These are phyloP conservation scores for Aspergillus eucalypticola DNA, from an alignment of 2,329 filamentous ascomycete species.

Conservation along the genomic window DNA sequence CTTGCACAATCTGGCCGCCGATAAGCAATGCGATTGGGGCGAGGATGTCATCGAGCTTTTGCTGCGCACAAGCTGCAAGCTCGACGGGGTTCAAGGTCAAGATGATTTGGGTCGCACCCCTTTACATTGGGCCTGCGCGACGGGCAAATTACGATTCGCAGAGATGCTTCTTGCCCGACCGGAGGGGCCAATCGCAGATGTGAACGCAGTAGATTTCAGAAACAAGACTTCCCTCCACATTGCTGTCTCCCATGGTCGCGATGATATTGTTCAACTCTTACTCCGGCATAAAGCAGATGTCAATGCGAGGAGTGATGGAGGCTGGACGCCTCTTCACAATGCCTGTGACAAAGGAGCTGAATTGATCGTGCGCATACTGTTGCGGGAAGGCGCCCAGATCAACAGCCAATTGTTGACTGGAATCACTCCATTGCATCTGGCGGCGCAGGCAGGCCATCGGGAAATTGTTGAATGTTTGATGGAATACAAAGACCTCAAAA, in stretches of 20 bases:
- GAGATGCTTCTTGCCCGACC: constrained; percentile 47
- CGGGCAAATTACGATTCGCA: constrained; percentile 54
- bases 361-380: constrained; percentile 47
- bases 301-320: constrained; percentile 52
- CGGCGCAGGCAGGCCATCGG: constrained; percentile 41
- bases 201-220: constrained; percentile 45
- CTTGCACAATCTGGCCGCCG: constrained; percentile 48
- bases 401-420: constrained; percentile 43
- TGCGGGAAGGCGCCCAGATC: constrained; percentile 39
- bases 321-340: constrained; percentile 57
- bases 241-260: constrained; percentile 47
- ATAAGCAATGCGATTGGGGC: constrained; percentile 51
- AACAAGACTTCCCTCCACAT: constrained; percentile 53
- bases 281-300: constrained; percentile 49
- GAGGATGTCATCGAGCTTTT: constrained; percentile 47
- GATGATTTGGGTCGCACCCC: constrained; percentile 55
- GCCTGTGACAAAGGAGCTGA: constrained; percentile 53
- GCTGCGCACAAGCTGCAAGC: constrained; percentile 39
- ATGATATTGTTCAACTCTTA: constrained; percentile 42
- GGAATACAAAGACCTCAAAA: constrained; percentile 34
- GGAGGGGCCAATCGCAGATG: constrained; percentile 38
- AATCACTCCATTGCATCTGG: constrained; percentile 42
- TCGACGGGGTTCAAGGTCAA: constrained; percentile 43
- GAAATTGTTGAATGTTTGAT: constrained; percentile 40
- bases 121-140: constrained; percentile 60